phyloP scores from a whole-genome alignment of 345 rosid species.

The Salix udensis region DNA sequence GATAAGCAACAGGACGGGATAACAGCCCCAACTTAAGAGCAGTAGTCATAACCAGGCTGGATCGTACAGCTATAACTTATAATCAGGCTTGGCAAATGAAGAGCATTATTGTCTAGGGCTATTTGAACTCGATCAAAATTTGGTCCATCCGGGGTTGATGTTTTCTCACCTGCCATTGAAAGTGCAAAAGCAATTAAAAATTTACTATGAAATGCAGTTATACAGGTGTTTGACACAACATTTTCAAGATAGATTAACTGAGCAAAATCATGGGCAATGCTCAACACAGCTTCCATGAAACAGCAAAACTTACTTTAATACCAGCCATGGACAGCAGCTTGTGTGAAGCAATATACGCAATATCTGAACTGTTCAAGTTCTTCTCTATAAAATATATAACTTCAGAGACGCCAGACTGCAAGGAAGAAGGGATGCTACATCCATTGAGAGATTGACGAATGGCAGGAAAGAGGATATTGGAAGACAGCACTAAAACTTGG shows the following conservation, averaged over 20 bases:
- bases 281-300: background rate
- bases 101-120: slow-evolving; percentile 22
- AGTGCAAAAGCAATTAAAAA: background rate
- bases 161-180: slow-evolving; percentile 56
- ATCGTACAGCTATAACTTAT: too few species aligned
- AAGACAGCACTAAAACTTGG: background rate
- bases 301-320: slow-evolving; percentile 52
- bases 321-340: slow-evolving; percentile 83
- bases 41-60: background rate
- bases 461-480: background rate
- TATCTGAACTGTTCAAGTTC: slow-evolving; percentile 44
- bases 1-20: too few species aligned
- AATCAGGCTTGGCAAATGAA: background rate
- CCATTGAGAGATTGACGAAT: background rate
- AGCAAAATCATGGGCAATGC: background rate
- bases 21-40: too few species aligned
- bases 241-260: background rate
- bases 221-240: too few species aligned
- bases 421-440: slow-evolving; percentile 9
- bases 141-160: slow-evolving; percentile 69
- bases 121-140: slow-evolving; percentile 60
- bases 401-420: slow-evolving; percentile 84
- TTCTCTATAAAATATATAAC: slow-evolving; percentile 82
- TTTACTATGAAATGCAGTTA: background rate
- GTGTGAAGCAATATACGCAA: slow-evolving; percentile 69